phyloP scores from a whole-genome alignment of 495 filamentous ascomycete genomes.

The Aspergillus kassunensis region DNA sequence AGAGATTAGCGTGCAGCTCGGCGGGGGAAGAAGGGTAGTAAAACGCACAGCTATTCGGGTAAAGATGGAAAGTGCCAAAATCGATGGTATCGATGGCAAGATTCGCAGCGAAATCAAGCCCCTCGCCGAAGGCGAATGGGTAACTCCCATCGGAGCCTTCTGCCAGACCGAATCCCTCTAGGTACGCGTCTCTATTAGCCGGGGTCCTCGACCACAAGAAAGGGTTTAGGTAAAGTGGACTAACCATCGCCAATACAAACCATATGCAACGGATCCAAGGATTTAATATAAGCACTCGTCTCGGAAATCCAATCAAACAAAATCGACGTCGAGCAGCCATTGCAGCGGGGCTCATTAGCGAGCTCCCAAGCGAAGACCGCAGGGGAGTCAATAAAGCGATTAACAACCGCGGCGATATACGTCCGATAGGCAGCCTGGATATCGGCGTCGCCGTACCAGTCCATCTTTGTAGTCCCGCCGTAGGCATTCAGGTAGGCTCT shows the following conservation, averaged over 20 bases:
- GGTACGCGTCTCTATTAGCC: not conserved
- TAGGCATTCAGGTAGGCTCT: constrained; percentile 53
- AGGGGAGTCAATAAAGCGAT: constrained; percentile 52
- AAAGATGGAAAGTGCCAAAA: constrained; percentile 66
- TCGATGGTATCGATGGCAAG: constrained; percentile 56
- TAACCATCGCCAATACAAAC: constrained; percentile 58
- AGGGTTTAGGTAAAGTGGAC: not conserved
- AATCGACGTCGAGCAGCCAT: constrained; percentile 53
- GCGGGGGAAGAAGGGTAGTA: constrained; percentile 28
- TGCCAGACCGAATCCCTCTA: constrained; percentile 38
- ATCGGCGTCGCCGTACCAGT: constrained; percentile 53
- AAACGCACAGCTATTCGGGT: constrained; percentile 52
- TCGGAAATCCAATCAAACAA: constrained; percentile 60
- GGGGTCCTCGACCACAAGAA: no score
- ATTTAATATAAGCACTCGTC: constrained; percentile 61
- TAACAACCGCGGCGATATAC: constrained; percentile 61
- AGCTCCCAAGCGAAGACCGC: constrained; percentile 72
- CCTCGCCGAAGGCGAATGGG: constrained; percentile 56
- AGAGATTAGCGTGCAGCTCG: not conserved
- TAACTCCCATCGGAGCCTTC: constrained; percentile 48
- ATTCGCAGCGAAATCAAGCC: constrained; percentile 60
- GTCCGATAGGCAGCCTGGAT: constrained; percentile 58
- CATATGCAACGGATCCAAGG: constrained; percentile 61
- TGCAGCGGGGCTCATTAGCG: constrained; percentile 67
- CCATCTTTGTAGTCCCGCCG: constrained; percentile 30